Base-by-base conservation (phyloP, 257 asterid genomes). In the Buddleja alternifolia region DNA sequence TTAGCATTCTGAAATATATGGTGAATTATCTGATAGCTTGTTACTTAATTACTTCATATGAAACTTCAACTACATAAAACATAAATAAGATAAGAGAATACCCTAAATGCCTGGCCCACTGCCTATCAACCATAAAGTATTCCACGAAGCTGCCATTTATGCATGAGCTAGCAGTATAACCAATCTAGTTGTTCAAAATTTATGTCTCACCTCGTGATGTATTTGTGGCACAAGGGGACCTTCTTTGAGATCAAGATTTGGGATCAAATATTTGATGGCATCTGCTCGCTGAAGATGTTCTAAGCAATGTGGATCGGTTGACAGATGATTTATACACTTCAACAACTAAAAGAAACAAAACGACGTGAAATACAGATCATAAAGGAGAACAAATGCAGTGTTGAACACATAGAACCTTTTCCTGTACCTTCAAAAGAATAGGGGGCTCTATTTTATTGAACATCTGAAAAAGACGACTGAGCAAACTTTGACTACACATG, bases 401-500 rank as follows among this genome's bases (percentile, higher is more conserved):
- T 53, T 42, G 10, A 54, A 72, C 53, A 73, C 45, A 39, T 40
- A 67, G 12, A 68, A 50, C 16, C 7, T 37, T 21, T 46, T 32
- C 24, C 32, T 48, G 60, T 80, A 93, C 97, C 99, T 91, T 94
- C 71, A 94, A 77, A 78, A 94, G 96, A 81, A 94, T 94, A 61
- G 92, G 97, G 80, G 97, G 92, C 73, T 91, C 97, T 71, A 86
- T 84, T 84, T 87, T 94, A 81, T 94, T 94, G 69, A 94, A 94
- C 97, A 94, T 94, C 87, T 91, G 97, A 78, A 91, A 91, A 76
- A 91, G 93, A 61, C 98, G 99, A 73, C 89, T 89, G 60, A 94
- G 97, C 80, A 94, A 79, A 82, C 98, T 94, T 80, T 89, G 98
- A 85, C 95, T 89, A 70, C 99, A 94, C 99, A 94, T 94, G 79